A percentile compares a stretch with the other conserved stretches of the same genome.
Conservation (phyloP, 2,329 filamentous ascomycete species). For the Venturia oleaginea region DNA sequence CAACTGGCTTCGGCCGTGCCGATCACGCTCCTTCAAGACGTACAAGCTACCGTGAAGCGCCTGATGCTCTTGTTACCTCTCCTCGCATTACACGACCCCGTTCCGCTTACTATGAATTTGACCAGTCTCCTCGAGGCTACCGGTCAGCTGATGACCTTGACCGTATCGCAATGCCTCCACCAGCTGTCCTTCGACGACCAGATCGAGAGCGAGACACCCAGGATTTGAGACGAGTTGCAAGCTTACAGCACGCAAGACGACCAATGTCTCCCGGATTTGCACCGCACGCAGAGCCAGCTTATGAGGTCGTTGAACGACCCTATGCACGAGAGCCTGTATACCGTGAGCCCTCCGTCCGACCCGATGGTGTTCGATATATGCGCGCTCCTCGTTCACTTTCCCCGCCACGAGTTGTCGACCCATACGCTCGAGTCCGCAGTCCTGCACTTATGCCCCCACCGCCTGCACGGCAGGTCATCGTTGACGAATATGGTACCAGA, state of each 20-base stretch:
- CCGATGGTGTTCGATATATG: slow-evolving; percentile 25
- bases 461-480: slow-evolving; percentile 57
- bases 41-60: background rate
- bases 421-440: slow-evolving; percentile 18
- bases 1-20: background rate
- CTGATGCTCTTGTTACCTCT: slow-evolving; percentile 1
- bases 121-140: slow-evolving; percentile 26
- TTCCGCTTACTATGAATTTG: slow-evolving; percentile 24
- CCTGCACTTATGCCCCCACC: slow-evolving; percentile 33
- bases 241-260: slow-evolving; percentile 37
- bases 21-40: slow-evolving; percentile 7
- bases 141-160: slow-evolving; percentile 35
- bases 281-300: slow-evolving; percentile 25
- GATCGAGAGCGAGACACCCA: slow-evolving; percentile 36
- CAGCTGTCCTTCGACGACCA: slow-evolving; percentile 25
- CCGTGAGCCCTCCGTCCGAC: slow-evolving; percentile 30
- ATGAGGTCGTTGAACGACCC: slow-evolving; percentile 33
- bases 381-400: slow-evolving; percentile 33
- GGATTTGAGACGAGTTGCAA: slow-evolving; percentile 39
- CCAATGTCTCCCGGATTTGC: slow-evolving; percentile 35
- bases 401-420: slow-evolving; percentile 27
- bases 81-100: slow-evolving; percentile 14
- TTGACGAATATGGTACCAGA: slow-evolving; percentile 76
- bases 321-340: slow-evolving; percentile 24
- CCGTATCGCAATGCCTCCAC: slow-evolving; percentile 30